These are phyloP conservation scores for Rhodosporidiobolus odoratus DNA, from an alignment of 768 basidiomycete genomes.

Conservation along the genomic window DNA sequence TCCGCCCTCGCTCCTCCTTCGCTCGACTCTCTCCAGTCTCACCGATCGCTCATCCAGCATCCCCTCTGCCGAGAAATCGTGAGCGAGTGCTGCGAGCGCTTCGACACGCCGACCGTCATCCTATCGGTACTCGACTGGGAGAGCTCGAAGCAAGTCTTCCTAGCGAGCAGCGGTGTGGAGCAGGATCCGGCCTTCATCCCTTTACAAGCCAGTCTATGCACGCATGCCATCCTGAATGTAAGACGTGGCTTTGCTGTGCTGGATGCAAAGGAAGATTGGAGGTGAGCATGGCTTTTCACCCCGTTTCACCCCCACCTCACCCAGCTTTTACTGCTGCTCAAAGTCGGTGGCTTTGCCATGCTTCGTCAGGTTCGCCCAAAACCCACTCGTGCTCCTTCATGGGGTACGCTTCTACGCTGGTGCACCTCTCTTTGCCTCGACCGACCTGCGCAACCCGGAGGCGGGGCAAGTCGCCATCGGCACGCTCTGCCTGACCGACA, in stretches of 20 bases:
- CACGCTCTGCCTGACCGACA: neutral
- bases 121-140: neutral
- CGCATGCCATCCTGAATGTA: constrained; percentile 4
- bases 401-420: constrained; percentile 9
- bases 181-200: neutral
- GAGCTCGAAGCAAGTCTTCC: constrained; percentile 1
- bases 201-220: neutral
- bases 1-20: neutral
- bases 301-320: neutral
- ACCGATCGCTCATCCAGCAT: constrained; percentile 1
- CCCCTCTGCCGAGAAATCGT: neutral
- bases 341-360: neutral
- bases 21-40: neutral
- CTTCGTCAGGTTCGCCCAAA: neutral
- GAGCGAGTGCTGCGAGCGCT: neutral
- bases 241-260: neutral
- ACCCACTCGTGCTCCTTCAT: neutral
- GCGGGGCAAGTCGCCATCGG: neutral
- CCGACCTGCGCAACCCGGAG: neutral
- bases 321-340: neutral
- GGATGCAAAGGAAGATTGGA: constrained; percentile 1
- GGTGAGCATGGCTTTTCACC: too few relatives aligned
- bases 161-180: neutral
- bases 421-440: neutral
- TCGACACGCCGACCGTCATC: neutral